Conservation (phyloP, 2,329 filamentous ascomycete species). For the Rhynchosporium agropyri region DNA sequence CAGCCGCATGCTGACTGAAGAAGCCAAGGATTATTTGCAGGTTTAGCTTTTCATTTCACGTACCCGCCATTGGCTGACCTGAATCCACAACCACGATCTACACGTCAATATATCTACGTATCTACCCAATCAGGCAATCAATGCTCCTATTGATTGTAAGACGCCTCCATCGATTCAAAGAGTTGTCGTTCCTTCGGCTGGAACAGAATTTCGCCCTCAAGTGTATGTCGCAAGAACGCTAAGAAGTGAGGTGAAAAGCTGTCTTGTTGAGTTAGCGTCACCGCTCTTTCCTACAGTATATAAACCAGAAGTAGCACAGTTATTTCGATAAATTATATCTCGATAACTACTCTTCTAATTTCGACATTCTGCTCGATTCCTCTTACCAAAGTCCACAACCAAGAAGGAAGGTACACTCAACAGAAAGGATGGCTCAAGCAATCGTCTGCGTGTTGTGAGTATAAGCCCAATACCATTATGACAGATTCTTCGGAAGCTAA, state of each 20-base stretch:
- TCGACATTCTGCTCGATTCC: neutral
- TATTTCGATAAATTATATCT: no score
- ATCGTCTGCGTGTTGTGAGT: neutral
- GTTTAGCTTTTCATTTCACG: neutral
- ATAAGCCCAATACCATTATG: neutral
- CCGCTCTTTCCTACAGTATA: no score
- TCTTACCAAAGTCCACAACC: neutral
- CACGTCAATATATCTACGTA: neutral
- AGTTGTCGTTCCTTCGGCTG: no score
- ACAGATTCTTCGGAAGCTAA: neutral
- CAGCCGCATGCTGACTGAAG: neutral
- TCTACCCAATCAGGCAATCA: neutral
- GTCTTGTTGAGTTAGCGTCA: no score
- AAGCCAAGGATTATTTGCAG: conserved; percentile 1
- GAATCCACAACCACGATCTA: neutral
- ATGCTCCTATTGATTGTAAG: neutral
- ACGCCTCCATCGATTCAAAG: neutral
- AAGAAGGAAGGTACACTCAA: neutral
- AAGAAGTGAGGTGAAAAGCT: no score
- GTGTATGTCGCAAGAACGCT: no score
- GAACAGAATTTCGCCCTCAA: no score
- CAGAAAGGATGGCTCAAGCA: neutral
- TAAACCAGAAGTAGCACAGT: no score
- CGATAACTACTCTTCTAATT: neutral
- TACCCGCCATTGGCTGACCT: neutral